Evolutionary conservation across 2,329 filamentous ascomycete species (phyloP), one percentile per base, ranked within the genome.

Genomic region (Endocalyx cinctus): DNA sequence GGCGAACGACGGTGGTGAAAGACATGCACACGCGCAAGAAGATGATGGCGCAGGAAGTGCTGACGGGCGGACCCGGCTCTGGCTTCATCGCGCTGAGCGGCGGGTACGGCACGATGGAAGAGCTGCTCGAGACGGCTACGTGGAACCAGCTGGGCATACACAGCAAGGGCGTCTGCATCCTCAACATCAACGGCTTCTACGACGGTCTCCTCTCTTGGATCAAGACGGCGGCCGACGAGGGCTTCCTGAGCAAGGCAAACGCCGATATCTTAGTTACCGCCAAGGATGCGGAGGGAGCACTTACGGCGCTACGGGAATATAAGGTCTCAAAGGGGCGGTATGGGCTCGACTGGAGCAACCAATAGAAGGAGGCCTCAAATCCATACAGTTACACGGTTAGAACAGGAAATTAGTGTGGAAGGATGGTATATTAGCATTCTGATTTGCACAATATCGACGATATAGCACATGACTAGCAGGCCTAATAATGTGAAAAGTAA

Each of bases 71-170:
- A 0, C 79, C 82, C 0, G 90, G 90, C 1, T 83, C 79, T 37
- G 90, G 90, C 10, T 98, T 98, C 64, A 79, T 98, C 25, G 88
- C 88, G 17, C 67, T 98, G 38, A 79, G 77, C 35, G 55, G 90
- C 27, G 92, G 92, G 1, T 98, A 90, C 60, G 92, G 92, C 14
- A 98, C 92, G 3, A 74, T 97, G 57, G 92, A 98, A 67, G 92
- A 98, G 71, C 73, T 98, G 56, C 88, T 95, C 62, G 87, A 94
- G 66, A 79, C 87, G 3, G 81, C 80, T 17, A 94, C 87, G 10
- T 98, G 92, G 89, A 97, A 96, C 61, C 92, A 97, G 66, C 66
- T 98, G 31, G 90, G 92, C 1, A 97, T 98, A 46, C 92, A 97
- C 63, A 72, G 72, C 48, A 70, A 74, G 31, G 85, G 84, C 4